Conservation (phyloP, 2,329 filamentous ascomycete genomes). For the Zasmidium angulare region DNA sequence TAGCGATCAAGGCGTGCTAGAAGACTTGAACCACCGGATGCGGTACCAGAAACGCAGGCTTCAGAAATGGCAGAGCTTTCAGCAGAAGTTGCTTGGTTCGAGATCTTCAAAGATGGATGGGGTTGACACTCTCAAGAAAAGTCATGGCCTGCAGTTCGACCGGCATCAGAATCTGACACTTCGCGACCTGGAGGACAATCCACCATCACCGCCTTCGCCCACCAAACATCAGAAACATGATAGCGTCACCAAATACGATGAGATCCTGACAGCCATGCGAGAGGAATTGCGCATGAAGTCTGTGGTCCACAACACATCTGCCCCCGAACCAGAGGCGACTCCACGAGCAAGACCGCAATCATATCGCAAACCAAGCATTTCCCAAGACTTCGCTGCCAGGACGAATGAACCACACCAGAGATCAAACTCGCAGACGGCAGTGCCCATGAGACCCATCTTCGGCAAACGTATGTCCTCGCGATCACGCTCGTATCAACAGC, state of each 20-base stretch:
- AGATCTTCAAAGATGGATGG: constrained; percentile 14
- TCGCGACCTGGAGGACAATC: constrained; percentile 22
- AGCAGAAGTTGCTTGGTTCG: constrained; percentile 38
- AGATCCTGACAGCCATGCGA: constrained; percentile 36
- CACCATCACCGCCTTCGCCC: constrained; percentile 11
- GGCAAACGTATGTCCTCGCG: constrained; percentile 28
- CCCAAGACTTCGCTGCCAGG: constrained; percentile 18
- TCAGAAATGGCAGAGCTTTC: constrained; percentile 71
- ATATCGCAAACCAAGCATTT: constrained; percentile 13
- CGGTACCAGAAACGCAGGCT: constrained; percentile 66
- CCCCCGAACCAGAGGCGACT: constrained; percentile 7
- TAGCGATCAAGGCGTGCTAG: constrained; percentile 56
- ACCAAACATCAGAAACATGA: constrained; percentile 15
- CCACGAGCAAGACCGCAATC: constrained; percentile 8
- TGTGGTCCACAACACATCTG: background rate
- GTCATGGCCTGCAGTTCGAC: constrained; percentile 26
- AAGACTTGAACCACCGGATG: constrained; percentile 70
- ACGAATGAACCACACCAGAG: constrained; percentile 20
- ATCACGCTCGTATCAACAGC: constrained; percentile 30
- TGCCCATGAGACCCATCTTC: constrained; percentile 28
- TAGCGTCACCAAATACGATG: constrained; percentile 31
- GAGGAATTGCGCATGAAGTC: constrained; percentile 31
- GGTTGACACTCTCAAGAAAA: constrained; percentile 6
- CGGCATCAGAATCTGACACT: constrained; percentile 31
- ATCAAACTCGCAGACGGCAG: constrained; percentile 28